Conservation (phyloP, 1,284 basidiomycete genomes). For the Ustilago loliicola region DNA sequence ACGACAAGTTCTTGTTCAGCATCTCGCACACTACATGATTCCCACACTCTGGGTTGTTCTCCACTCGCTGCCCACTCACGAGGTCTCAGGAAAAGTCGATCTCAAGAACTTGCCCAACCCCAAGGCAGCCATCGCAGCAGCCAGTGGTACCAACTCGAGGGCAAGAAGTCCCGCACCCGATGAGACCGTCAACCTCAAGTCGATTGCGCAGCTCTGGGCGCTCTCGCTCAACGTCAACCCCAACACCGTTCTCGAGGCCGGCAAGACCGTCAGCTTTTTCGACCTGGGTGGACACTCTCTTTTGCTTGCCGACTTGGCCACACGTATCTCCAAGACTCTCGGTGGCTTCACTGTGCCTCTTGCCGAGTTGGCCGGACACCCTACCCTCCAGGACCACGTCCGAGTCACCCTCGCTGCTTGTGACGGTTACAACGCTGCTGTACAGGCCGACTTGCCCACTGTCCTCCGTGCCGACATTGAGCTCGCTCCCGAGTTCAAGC, state of each 20-base stretch:
- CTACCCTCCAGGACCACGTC: slow-evolving; percentile 66
- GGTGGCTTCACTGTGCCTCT: slow-evolving; percentile 67
- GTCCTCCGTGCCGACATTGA: slow-evolving; percentile 61
- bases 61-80: slow-evolving; percentile 65
- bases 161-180: slow-evolving; percentile 45
- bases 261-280: slow-evolving; percentile 62
- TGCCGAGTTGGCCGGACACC: slow-evolving; percentile 58
- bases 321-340: slow-evolving; percentile 62
- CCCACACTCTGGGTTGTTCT: slow-evolving; percentile 67
- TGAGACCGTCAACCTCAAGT: slow-evolving; percentile 59
- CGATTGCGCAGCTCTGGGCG: slow-evolving; percentile 64
- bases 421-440: slow-evolving; percentile 66
- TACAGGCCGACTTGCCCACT: slow-evolving; percentile 69
- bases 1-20: slow-evolving; percentile 49
- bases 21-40: slow-evolving; percentile 69
- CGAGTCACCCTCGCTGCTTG: slow-evolving; percentile 57
- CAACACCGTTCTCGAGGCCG: slow-evolving; percentile 52
- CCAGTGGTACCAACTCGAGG: slow-evolving; percentile 46
- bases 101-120: slow-evolving; percentile 65
- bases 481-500: slow-evolving; percentile 62
- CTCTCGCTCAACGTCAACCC: slow-evolving; percentile 63
- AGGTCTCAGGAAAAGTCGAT: slow-evolving; percentile 69
- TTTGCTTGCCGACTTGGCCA: slow-evolving; percentile 65
- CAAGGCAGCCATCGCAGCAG: slow-evolving; percentile 48
- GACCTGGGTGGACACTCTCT: slow-evolving; percentile 70